Conservation (phyloP, 2,329 filamentous ascomycete genomes). For the Apiospora sp. region DNA sequence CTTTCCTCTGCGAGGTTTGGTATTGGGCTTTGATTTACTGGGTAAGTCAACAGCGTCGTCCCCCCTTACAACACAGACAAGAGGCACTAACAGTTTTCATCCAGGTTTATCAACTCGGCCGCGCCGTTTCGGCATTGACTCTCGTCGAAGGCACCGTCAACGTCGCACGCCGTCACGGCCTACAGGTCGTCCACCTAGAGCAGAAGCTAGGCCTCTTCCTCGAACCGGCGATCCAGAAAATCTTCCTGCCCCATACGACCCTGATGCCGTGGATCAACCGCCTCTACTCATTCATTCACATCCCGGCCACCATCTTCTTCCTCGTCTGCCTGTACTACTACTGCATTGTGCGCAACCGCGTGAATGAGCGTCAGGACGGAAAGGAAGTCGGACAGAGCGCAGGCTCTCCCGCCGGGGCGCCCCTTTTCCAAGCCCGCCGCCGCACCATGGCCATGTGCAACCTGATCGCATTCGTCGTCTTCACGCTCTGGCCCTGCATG, state of each 20-base stretch:
- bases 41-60: constrained; percentile 54
- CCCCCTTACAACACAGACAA: background rate
- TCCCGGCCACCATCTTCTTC: constrained; percentile 78
- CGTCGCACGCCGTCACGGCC: constrained; percentile 72
- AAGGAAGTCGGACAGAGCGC: constrained; percentile 26
- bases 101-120: constrained; percentile 77
- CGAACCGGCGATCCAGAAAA: constrained; percentile 61
- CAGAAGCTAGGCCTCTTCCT: constrained; percentile 69
- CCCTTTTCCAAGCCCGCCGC: constrained; percentile 62
- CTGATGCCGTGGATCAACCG: constrained; percentile 75
- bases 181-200: constrained; percentile 73
- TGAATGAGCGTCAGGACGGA: constrained; percentile 25
- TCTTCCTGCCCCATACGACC: constrained; percentile 56
- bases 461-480: constrained; percentile 65
- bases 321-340: constrained; percentile 71
- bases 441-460: constrained; percentile 70
- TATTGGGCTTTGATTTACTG: constrained; percentile 82
- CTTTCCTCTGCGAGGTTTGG: constrained; percentile 78
- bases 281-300: constrained; percentile 80
- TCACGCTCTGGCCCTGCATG: constrained; percentile 71
- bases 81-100: background rate
- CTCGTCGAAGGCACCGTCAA: constrained; percentile 73
- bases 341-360: constrained; percentile 62
- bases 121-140: constrained; percentile 74
- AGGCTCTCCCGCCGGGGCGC: constrained; percentile 48